phyloP scores from a whole-genome alignment of 371 early-diverging fungal species.

The Chytridium lagenaria region DNA sequence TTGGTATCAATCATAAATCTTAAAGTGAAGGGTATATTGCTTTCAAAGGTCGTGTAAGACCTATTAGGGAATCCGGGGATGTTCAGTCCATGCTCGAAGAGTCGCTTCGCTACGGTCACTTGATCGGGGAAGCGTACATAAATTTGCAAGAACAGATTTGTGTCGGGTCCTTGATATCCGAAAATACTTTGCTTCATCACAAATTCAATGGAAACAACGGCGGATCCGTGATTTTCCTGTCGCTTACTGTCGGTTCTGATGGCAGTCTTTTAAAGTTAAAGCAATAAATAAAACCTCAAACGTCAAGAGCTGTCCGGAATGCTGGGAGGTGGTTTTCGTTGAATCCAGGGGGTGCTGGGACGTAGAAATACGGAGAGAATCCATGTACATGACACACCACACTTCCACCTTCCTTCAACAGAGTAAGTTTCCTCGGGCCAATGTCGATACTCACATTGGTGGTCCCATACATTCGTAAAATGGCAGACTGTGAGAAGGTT shows the following conservation, averaged over 20 bases:
- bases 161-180: constrained; percentile 49
- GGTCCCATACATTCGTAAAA: constrained; percentile 86
- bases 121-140: constrained; percentile 38
- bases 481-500: constrained; percentile 42
- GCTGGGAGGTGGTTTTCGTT: constrained; percentile 63
- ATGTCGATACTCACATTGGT: constrained; percentile 72
- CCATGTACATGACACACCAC: constrained; percentile 92
- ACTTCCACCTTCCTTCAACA: constrained; percentile 73
- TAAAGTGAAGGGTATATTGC: constrained; percentile 88
- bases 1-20: constrained; percentile 98
- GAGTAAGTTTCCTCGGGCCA: background rate
- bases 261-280: background rate
- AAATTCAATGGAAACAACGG: constrained; percentile 36
- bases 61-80: constrained; percentile 57
- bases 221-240: constrained; percentile 10
- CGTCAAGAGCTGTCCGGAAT: constrained; percentile 67
- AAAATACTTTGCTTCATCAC: constrained; percentile 47
- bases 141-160: constrained; percentile 46
- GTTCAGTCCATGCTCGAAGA: constrained; percentile 36
- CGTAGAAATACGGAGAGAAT: constrained; percentile 91
- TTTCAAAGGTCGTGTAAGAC: constrained; percentile 82
- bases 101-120: constrained; percentile 39
- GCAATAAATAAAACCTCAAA: constrained; percentile 36
- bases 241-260: constrained; percentile 12
- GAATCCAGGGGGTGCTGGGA: constrained; percentile 86